These are phyloP conservation scores for Solanum chaucha DNA, from an alignment of 257 asterid genomes.

Conservation along the genomic window DNA sequence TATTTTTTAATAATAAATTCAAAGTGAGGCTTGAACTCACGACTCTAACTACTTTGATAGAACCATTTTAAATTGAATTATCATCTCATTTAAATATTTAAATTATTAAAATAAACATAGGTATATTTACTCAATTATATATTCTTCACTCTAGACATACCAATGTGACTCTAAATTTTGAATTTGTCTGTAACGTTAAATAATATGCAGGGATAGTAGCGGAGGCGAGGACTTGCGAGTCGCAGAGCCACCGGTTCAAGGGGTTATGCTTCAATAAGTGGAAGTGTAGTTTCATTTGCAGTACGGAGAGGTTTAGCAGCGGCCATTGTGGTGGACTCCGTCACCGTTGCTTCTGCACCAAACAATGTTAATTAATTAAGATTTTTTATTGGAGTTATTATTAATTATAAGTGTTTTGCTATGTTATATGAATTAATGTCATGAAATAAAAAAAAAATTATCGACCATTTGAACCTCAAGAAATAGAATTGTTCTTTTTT, in stretches of 20 bases:
- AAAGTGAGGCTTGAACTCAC: neutral
- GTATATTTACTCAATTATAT: neutral
- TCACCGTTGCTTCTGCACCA: slow-evolving; percentile 39
- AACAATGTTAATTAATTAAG: slow-evolving; percentile 15
- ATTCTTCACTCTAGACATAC: neutral
- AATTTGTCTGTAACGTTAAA: neutral
- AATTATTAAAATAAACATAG: too few species aligned
- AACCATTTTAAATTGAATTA: neutral
- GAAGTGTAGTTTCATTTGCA: slow-evolving; percentile 30
- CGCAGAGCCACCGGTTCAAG: slow-evolving; percentile 22
- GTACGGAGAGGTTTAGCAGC: slow-evolving; percentile 23
- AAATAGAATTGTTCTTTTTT: neutral
- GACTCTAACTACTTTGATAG: neutral
- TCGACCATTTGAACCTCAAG: neutral
- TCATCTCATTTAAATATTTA: too few species aligned
- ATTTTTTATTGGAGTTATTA: neutral
- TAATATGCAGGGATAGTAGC: slow-evolving; percentile 7
- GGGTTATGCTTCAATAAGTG: slow-evolving; percentile 23
- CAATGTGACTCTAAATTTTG: too few species aligned
- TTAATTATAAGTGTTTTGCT: neutral
- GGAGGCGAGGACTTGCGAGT: slow-evolving; percentile 32
- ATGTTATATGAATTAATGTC: neutral
- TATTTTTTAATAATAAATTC: neutral
- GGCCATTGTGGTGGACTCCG: slow-evolving; percentile 35
- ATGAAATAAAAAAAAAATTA: neutral